Conservation (phyloP, 257 asterid species). For the Lycium ferocissimum region DNA sequence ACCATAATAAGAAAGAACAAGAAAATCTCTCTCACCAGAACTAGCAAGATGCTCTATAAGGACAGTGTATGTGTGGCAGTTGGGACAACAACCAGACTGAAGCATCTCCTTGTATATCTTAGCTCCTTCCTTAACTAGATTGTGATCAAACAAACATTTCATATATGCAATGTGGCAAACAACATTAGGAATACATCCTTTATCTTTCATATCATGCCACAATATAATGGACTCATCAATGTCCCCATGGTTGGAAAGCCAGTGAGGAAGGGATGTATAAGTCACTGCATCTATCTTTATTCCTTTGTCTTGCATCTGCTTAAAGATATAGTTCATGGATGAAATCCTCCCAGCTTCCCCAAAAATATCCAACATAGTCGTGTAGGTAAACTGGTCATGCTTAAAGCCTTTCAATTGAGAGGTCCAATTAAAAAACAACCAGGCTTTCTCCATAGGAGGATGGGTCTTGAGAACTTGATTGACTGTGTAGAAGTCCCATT, state of each 20-base stretch:
- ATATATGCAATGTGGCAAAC: constrained; percentile 90
- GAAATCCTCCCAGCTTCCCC: constrained; percentile 88
- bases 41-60: constrained; percentile 86
- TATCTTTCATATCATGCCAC: constrained; percentile 84
- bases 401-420: constrained; percentile 57
- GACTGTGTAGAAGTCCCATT: constrained; percentile 91
- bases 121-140: constrained; percentile 61
- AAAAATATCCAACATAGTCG: constrained; percentile 94
- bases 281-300: constrained; percentile 79
- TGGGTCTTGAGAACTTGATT: constrained; percentile 90
- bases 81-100: constrained; percentile 70
- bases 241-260: constrained; percentile 82
- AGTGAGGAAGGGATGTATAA: constrained; percentile 81
- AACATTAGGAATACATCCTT: constrained; percentile 71
- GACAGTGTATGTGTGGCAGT: constrained; percentile 76
- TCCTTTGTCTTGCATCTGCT: constrained; percentile 76
- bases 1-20: constrained; percentile 21
- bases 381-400: constrained; percentile 92
- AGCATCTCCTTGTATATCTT: constrained; percentile 84
- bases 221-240: constrained; percentile 63
- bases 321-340: constrained; percentile 73
- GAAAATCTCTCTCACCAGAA: constrained; percentile 59
- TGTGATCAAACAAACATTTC: constrained; percentile 74
- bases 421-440: constrained; percentile 97
- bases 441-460: constrained; percentile 89